Evolutionary conservation across 1,139 yeast species (phyloP), one percentile per base, ranked within the genome.

Genomic region (Kurtzmaniella quercitrusa): DNA sequence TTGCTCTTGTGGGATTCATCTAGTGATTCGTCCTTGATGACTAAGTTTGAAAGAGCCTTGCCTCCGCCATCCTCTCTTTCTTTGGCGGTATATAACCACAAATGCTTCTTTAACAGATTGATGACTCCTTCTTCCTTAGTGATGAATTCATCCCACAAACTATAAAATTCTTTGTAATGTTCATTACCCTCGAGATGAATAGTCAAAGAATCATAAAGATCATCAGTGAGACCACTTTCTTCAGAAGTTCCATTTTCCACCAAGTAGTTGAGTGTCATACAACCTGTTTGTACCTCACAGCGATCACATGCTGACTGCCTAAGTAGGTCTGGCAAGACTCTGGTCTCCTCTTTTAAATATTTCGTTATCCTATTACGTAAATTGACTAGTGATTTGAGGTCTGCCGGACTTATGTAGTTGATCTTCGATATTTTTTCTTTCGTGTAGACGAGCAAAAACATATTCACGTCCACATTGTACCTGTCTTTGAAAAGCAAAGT

Each of bases 401-500:
- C 88, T 6, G 78, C 65, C 12, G 63, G 55, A 28, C 72, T 65
- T 3, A 84, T 70, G 33, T 85, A 84, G 47, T 78, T 76, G 40
- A 78, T 71, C 36, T 76, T 73, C 33, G 85, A 75, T 26, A 76
- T 68, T 39, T 74, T 71, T 32, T 76, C 73, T 47, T 82, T 83
- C 0, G 96, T 81, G 59, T 91, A 93, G 16, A 85, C 87, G 36
- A 93, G 65, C 36, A 89, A 62, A 41, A 84, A 88, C 44, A 81
- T 78, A 9, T 74, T 68, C 2, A 87, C 75, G 33, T 83, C 82
- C 42, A 83, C 61, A 32, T 80, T 83, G 56, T 93, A 93, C 33
- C 95, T 67, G 50, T 93, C 98, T 41, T 82, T 80, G 54, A 89
- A 74, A 47, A 93, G 65, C 16, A 93, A 64, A 0, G 95, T 82